Evolutionary conservation across 2,329 filamentous ascomycete species (phyloP), one percentile per base, ranked within the genome.

Genomic region (Fusarium sulawesiense): DNA sequence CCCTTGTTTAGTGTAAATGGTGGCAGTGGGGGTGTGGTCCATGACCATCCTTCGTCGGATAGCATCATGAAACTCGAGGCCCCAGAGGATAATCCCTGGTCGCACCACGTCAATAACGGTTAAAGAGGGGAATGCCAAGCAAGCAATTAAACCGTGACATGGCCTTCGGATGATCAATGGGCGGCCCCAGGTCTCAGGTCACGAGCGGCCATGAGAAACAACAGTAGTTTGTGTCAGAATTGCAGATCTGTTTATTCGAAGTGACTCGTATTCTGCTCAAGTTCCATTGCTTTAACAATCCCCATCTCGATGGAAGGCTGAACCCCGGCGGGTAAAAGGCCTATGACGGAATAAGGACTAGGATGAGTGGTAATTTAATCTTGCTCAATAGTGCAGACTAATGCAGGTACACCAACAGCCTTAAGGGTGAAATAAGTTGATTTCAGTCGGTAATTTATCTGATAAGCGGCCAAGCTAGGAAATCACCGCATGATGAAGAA

Each of bases 1-100:
- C 68, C 70, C 66, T 66, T 51, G 72, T 60, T 66, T 72, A 66
- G 70, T 70, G 64, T 70, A 66, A 70, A 74, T 68, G 56, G 40
- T 21, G 40, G 60, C 53, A 61, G 68, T 66, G 64, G 69, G 72
- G 68, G 70, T 41, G 44, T 49, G 47, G 30, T n/a, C 7, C 47
- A 40, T 61, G 46, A 34, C 42, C 56, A 66, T 66, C 66, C 73
- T 73, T 71, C 44, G 56, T 67, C 71, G 45, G 56, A 70, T 27
- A 61, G 73, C 49, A 66, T 63, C 44, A 47, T 75, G 73, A 75
- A 75, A 75, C 73, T 61, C 51, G 44, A 46, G 37, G 62, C 58
- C 64, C 64, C 55, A 48, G 72, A 60, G 64, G 42, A 46, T 30
- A 42, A 60, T 45, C 58, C 67, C 59, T 65, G 44, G 64, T 53